Evolutionary conservation across 2,329 filamentous ascomycete genomes (phyloP).

Genomic region (Thermochaetoides dissita): DNA sequence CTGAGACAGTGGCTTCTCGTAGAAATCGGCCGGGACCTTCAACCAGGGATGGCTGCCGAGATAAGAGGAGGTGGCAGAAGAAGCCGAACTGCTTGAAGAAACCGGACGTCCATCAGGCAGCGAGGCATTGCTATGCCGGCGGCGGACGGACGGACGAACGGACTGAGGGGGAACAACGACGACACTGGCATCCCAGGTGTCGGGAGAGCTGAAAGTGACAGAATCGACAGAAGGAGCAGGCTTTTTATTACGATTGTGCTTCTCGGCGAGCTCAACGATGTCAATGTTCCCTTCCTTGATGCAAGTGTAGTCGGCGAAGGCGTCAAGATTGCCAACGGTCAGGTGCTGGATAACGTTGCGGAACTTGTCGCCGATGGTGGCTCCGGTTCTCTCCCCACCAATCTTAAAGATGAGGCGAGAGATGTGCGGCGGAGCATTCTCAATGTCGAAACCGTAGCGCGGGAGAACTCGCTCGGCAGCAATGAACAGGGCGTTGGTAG

Average conservation of each 20-base stretch:
- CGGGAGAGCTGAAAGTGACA: constrained; percentile 4
- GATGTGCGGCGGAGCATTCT: constrained; percentile 58
- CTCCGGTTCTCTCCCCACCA: constrained; percentile 46
- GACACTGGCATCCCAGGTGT: constrained; percentile 1
- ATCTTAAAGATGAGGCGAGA: constrained; percentile 69
- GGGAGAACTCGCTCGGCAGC: constrained; percentile 69
- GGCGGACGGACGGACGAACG: neutral
- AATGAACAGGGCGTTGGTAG: constrained; percentile 64
- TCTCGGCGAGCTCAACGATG: no score
- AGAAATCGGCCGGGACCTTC: no score
- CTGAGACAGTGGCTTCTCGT: no score
- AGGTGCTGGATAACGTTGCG: constrained; percentile 23
- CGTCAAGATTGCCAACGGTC: constrained; percentile 4
- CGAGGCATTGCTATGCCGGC: constrained; percentile 5
- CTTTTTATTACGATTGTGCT: no score
- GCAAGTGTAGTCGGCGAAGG: no score
- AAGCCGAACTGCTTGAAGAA: no score
- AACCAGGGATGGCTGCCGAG: no score
- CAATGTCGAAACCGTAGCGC: constrained; percentile 53
- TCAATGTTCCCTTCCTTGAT: no score
- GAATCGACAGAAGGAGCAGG: constrained; percentile 2
- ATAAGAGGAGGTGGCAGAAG: no score
- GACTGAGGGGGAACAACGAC: no score
- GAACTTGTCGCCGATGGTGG: constrained; percentile 54
- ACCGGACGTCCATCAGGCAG: neutral